Conservation (phyloP, 352 stramenopile species). For the Globisporangium radiosum region DNA sequence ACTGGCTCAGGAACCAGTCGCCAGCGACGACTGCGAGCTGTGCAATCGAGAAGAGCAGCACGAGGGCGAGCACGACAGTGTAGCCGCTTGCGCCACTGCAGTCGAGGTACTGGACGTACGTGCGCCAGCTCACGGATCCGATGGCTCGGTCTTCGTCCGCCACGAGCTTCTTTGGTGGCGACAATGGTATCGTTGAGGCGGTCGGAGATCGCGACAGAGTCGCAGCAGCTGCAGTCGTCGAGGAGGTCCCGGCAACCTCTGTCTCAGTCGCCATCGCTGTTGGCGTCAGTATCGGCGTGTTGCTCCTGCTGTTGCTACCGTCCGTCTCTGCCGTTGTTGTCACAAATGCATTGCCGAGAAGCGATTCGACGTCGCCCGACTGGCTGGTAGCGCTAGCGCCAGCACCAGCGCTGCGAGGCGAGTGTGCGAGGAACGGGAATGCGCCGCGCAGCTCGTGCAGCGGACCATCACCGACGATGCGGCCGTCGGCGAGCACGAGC, state of each 20-base stretch:
- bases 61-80: constrained; percentile 18
- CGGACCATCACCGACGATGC: constrained; percentile 26
- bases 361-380: not conserved
- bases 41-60: constrained; percentile 29
- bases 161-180: constrained; percentile 27
- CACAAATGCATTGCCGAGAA: not conserved
- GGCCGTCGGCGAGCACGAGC: constrained; percentile 28
- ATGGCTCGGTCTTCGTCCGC: constrained; percentile 32
- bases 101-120: constrained; percentile 45
- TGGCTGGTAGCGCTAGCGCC: not conserved
- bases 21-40: constrained; percentile 40
- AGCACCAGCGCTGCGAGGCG: not conserved
- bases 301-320: not conserved
- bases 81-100: constrained; percentile 40
- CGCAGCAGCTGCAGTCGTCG: too few relatives aligned
- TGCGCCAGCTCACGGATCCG: constrained; percentile 28
- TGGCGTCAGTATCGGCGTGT: not conserved
- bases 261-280: not conserved
- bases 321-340: not conserved
- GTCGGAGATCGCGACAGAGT: too few relatives aligned
- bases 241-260: constrained; percentile 2
- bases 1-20: constrained; percentile 50
- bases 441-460: constrained; percentile 13
- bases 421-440: constrained; percentile 24
- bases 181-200: too few relatives aligned